phyloP scores from a whole-genome alignment of 768 basidiomycete genomes.

The Termitomyces sp. region DNA sequence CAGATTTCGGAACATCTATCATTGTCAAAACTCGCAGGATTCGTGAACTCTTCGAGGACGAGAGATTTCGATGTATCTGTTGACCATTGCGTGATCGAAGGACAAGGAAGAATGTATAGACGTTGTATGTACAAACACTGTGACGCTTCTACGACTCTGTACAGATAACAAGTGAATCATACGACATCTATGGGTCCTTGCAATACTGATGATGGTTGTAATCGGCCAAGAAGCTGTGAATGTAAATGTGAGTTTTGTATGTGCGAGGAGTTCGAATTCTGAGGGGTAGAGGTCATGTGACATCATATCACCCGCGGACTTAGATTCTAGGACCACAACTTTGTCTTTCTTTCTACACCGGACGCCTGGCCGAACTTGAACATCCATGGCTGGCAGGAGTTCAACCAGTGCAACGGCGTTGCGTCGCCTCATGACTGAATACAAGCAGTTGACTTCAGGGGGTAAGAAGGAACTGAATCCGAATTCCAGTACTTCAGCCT shows the following conservation, averaged over 20 bases:
- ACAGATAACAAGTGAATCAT: not conserved
- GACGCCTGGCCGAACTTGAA: not conserved
- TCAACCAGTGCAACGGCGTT: constrained; percentile 68
- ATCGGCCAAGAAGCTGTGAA: not conserved
- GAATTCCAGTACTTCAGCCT: constrained; percentile 4
- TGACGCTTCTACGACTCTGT: not conserved
- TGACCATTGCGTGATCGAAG: constrained; percentile 3
- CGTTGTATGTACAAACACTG: not conserved
- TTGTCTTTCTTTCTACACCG: not conserved
- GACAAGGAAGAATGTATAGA: constrained; percentile 4
- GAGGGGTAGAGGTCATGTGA: not conserved
- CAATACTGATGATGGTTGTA: not conserved
- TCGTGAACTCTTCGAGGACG: not conserved
- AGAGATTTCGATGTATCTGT: constrained; percentile 8
- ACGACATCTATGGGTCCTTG: not conserved
- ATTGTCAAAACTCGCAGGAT: not conserved
- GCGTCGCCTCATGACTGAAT: constrained; percentile 89
- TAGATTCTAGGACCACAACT: not conserved
- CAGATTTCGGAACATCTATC: constrained; percentile 4
- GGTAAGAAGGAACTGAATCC: constrained; percentile 37
- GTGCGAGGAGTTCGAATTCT: too few species aligned
- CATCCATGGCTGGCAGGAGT: constrained; percentile 48
- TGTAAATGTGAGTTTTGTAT: too few species aligned
- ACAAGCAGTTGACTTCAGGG: constrained; percentile 80
- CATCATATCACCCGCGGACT: not conserved